A percentile compares a stretch with the other conserved stretches of the same genome.
phyloP scores from a whole-genome alignment of 2,329 filamentous ascomycete genomes.

The Fulvia fulva region DNA sequence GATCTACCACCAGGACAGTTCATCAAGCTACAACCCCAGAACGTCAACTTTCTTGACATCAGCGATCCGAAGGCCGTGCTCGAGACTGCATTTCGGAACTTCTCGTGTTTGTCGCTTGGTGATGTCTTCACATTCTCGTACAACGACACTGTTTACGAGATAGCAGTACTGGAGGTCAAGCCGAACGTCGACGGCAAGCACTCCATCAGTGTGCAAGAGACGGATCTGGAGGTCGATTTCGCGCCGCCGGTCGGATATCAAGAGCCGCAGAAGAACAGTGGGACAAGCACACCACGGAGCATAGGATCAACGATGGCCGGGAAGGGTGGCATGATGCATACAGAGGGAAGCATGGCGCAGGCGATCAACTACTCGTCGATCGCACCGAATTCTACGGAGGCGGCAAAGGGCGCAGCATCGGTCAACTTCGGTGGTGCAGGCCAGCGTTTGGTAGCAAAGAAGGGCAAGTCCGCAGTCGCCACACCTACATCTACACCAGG shows the following conservation, averaged over 20 bases:
- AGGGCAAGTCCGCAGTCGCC: constrained; percentile 61
- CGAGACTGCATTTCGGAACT: constrained; percentile 93
- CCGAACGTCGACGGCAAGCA: constrained; percentile 69
- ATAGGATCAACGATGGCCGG: constrained; percentile 48
- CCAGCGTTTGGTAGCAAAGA: constrained; percentile 78
- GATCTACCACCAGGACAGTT: constrained; percentile 84
- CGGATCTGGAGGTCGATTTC: constrained; percentile 94
- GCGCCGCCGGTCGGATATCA: constrained; percentile 91
- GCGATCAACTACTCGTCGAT: constrained; percentile 96
- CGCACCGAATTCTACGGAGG: constrained; percentile 68
- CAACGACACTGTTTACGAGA: constrained; percentile 89
- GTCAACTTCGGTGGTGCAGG: constrained; percentile 79
- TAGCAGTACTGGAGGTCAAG: constrained; percentile 91
- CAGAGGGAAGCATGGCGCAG: constrained; percentile 90
- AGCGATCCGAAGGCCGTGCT: constrained; percentile 95
- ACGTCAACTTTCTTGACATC: constrained; percentile 76
- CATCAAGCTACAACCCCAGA: constrained; percentile 96
- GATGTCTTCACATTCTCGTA: constrained; percentile 96
- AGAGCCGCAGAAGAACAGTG: constrained; percentile 72
- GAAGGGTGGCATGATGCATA: constrained; percentile 70
- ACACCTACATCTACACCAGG: constrained; percentile 26
- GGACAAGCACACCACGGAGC: constrained; percentile 82
- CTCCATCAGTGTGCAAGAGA: constrained; percentile 88
- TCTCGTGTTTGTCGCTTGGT: constrained; percentile 86
- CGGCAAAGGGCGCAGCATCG: constrained; percentile 59